Base-by-base conservation (phyloP, 306 rosid genomes). In the Carpinus viminea region DNA sequence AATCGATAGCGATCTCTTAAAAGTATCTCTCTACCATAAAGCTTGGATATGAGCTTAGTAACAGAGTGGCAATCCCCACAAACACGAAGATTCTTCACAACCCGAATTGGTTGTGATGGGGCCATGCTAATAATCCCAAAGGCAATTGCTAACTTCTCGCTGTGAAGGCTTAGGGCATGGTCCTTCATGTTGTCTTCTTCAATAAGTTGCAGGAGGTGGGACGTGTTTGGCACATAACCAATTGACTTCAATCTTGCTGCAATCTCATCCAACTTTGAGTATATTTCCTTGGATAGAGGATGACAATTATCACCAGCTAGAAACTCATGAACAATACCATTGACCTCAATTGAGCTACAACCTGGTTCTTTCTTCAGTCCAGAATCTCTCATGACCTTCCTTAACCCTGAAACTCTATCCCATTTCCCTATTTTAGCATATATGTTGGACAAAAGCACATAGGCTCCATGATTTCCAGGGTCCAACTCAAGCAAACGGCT, bases 21-120 rank as follows among this genome's bases (percentile, higher is more conserved):
- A 76, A 87, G 57, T 71, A 90, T 88, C 52, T 88, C 91, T 80
- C 90, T 80, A 13, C 55, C 65, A 26, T 88, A 88, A 74, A 84
- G 74, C 70, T 73, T 80, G 9, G 91, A 90, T 78, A 87, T 34
- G 50, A 87, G 93, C 86, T 88, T 90, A 70, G 92, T 89, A 72
- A 87, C 87, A 26, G 85, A 75, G 48, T 90, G 91, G 24, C 89
- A 90, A 78, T 88, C 91, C 55, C 89, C 82, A 73, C 93, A 90
- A 74, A 90, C 82, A 34, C 90, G 91, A 72, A 90, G 89, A 82
- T 90, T 90, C 85, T 88, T 88, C 86, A 88, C 87, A 64, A 90
- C 83, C 46, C 86, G 86, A 83, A 88, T 87, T 7, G 91, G 89
- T 64, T 87, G 93, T 82, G 88, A 78, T 7, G 87, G 80, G 13